Percentiles rank a stretch among this genome's conserved stretches.
These are phyloP conservation scores for Xylariaceae sp. DNA, from an alignment of 2,329 filamentous ascomycete genomes.

Conservation along the genomic window DNA sequence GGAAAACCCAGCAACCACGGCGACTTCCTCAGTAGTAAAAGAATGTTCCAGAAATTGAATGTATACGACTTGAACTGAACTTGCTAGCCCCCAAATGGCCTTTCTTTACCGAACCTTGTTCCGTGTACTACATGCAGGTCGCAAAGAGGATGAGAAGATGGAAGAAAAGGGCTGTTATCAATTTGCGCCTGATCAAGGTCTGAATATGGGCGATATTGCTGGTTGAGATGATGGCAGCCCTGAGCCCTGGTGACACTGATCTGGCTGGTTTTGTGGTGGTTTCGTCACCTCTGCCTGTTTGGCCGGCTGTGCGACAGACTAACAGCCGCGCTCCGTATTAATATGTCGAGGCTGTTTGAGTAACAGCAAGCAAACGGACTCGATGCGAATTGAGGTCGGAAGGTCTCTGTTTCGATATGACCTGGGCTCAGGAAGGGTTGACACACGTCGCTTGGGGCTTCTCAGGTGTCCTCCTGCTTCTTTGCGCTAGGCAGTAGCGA, in stretches of 20 bases:
- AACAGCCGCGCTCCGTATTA: constrained; percentile 8
- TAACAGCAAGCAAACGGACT: constrained; percentile 7
- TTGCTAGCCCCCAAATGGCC: background rate
- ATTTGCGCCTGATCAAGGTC: background rate
- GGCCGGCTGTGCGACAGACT: constrained; percentile 8
- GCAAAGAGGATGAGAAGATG: background rate
- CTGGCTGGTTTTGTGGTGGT: background rate
- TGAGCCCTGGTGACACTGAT: constrained; percentile 1
- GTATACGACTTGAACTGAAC: background rate
- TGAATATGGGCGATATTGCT: background rate
- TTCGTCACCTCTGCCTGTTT: constrained; percentile 4
- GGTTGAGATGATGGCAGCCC: background rate
- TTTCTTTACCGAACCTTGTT: background rate
- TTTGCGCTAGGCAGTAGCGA: constrained; percentile 8
- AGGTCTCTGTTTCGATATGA: background rate
- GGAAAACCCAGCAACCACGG: too few relatives aligned
- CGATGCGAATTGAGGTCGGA: constrained; percentile 6
- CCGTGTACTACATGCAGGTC: constrained; percentile 9
- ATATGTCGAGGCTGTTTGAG: constrained; percentile 4
- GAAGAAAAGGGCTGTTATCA: background rate
- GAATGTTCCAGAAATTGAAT: constrained; percentile 8
- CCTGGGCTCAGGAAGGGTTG: background rate
- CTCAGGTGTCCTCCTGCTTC: constrained; percentile 1
- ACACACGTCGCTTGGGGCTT: constrained; percentile 2
- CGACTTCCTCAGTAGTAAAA: too few relatives aligned